phyloP scores from a whole-genome alignment of 192 early-diverging fungal species.

The Coemansia sp. region DNA sequence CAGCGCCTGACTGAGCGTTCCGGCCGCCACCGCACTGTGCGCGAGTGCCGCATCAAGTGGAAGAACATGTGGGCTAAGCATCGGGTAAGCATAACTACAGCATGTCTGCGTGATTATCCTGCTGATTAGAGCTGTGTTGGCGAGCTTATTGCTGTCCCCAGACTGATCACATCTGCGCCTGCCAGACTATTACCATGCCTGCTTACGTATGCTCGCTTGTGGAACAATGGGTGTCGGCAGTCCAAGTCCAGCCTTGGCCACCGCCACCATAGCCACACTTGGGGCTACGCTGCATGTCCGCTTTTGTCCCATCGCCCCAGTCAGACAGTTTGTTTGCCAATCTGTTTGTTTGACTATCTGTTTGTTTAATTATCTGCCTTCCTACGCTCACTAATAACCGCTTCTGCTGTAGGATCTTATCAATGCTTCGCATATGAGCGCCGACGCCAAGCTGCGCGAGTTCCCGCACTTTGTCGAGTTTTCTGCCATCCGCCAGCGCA shows the following conservation, averaged over 20 bases:
- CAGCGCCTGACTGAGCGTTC: conserved; percentile 47
- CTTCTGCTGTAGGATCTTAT: conserved; percentile 41
- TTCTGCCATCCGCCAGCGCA: conserved; percentile 40
- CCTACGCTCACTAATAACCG: neutral
- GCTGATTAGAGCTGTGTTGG: neutral
- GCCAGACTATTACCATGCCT: neutral
- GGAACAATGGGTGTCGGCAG: neutral
- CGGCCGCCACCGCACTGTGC: conserved; percentile 46
- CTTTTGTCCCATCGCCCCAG: neutral
- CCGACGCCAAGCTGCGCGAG: conserved; percentile 54
- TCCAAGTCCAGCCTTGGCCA: neutral
- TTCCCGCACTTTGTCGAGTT: conserved; percentile 52
- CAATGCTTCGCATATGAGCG: conserved; percentile 51
- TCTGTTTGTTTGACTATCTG: too few relatives aligned
- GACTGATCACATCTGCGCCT: neutral
- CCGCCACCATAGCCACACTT: neutral
- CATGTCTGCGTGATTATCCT: neutral
- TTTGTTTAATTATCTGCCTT: neutral
- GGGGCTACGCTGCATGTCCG: conserved; percentile 1
- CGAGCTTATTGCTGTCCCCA: neutral
- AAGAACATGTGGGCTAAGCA: conserved; percentile 59
- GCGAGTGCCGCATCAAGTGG: conserved; percentile 57
- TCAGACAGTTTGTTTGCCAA: too few relatives aligned
- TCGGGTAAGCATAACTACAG: conserved; percentile 38
- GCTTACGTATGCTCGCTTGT: neutral